These are phyloP conservation scores for Ustilago curta DNA, from an alignment of 1,284 basidiomycete genomes.

Conservation along the genomic window DNA sequence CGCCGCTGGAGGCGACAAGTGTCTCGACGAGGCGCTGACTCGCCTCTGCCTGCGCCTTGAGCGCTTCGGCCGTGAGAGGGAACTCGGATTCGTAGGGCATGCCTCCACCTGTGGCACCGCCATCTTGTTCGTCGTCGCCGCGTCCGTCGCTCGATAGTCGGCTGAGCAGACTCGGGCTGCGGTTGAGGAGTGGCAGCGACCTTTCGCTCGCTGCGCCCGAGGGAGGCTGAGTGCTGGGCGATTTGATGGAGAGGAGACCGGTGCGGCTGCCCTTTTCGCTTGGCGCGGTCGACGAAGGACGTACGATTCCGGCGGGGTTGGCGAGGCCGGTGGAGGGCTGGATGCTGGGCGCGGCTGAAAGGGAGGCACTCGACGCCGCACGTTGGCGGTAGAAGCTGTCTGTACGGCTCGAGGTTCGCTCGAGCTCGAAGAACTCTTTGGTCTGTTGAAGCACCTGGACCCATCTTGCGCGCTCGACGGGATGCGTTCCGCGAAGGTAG, in stretches of 20 bases:
- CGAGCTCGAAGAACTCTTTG: constrained; percentile 57
- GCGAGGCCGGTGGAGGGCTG: constrained; percentile 13
- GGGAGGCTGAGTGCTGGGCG: constrained; percentile 36
- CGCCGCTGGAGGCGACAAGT: constrained; percentile 14
- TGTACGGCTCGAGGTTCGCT: constrained; percentile 45
- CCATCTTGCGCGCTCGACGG: constrained; percentile 65
- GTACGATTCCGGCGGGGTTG: constrained; percentile 39
- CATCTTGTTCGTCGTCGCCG: constrained; percentile 32
- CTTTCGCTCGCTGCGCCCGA: constrained; percentile 46
- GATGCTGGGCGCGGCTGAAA: constrained; percentile 10
- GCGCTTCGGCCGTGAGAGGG: constrained; percentile 46
- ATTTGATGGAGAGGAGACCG: constrained; percentile 39
- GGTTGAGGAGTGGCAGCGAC: constrained; percentile 33
- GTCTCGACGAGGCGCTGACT: constrained; percentile 47
- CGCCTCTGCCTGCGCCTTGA: constrained; percentile 50
- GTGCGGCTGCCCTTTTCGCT: constrained; percentile 37
- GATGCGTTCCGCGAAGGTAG: constrained; percentile 86
- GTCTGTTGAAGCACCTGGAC: constrained; percentile 66
- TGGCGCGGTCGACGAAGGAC: constrained; percentile 38
- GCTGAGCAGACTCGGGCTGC: constrained; percentile 54
- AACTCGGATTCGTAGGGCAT: constrained; percentile 51
- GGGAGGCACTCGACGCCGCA: constrained; percentile 36
- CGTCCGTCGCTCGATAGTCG: constrained; percentile 47
- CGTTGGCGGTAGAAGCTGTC: constrained; percentile 48
- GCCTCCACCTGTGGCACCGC: constrained; percentile 15